Base-by-base conservation (phyloP, 805 yeast species). In the Komagataella kurtzmanii region DNA sequence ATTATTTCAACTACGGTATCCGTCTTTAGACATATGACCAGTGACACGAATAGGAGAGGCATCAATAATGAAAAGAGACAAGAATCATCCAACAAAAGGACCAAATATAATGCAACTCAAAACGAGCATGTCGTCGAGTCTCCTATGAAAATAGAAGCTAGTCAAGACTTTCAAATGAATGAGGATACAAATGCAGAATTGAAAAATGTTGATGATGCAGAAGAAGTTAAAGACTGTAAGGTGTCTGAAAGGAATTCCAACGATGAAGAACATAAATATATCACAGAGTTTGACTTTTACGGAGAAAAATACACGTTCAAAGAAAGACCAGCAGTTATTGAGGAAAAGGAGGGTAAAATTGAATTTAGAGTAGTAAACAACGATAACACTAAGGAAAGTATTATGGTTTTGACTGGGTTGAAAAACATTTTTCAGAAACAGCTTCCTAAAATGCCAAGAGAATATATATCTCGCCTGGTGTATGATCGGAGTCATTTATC, bases 381-480 rank as follows among this genome's bases (percentile, higher is more conserved):
- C 68, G 98, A 93, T 65, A 88, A 89, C 62, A 75, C 89, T 2
- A 76, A 76, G 54, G 99, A 93, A 60, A 88, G 79, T 65, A 72
- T 93, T 72, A 88, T 93, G 74, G 91, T 93, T 49, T 71, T 93
- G 55, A 93, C 98, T 0, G 99, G 99, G 1, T 69, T 93, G 55
- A 93, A 93, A 67, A 93, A 91, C 64, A 91, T 93, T 57, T 93
- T 93, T 66, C 99, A 93, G 65, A 90, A 90, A 61, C 99, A 93
- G 68, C 75, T 93, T 56, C 99, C 99, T 1, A 91, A 93, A 67
- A 93, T 93, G 99, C 99, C 99, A 18, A 78, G 93, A 55, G 98
- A 93, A 63, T 93, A 93, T 67, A 93, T 93, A 61, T 88, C 97
- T 5, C 72, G 99, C 57, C 75, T 93, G 55, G 98, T 93, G 3